Evolutionary conservation across 2,329 filamentous ascomycete species (phyloP).

Genomic region (Claviceps quebecensis): DNA sequence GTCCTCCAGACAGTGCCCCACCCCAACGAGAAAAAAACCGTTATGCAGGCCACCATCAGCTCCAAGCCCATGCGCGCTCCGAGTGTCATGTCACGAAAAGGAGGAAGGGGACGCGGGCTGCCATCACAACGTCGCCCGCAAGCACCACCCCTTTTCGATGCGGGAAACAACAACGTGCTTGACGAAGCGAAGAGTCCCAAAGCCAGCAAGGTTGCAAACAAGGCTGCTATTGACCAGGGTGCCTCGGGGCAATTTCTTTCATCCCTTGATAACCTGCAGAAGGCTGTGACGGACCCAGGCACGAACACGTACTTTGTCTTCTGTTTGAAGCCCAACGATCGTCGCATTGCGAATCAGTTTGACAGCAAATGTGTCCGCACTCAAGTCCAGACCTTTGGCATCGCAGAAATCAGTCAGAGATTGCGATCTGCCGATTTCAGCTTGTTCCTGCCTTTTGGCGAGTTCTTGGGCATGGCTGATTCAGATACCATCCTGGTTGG

Average conservation of each 20-base stretch:
- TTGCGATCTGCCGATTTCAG: conserved; percentile 90
- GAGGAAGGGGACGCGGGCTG: conserved; percentile 28
- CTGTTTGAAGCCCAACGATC: conserved; percentile 92
- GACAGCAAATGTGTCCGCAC: conserved; percentile 96
- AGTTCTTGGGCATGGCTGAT: conserved; percentile 83
- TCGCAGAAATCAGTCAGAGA: conserved; percentile 91
- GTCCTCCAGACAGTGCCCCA: conserved; percentile 87
- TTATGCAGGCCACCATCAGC: conserved; percentile 92
- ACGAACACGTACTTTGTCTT: conserved; percentile 95
- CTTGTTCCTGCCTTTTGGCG: conserved; percentile 86
- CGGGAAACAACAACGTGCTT: conserved; percentile 22
- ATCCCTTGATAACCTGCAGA: conserved; percentile 79
- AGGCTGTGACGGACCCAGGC: conserved; percentile 66
- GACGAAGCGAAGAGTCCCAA: conserved; percentile 28
- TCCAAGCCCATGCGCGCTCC: conserved; percentile 88
- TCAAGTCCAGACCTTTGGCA: conserved; percentile 88
- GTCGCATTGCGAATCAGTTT: conserved; percentile 94
- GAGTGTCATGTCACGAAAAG: conserved; percentile 77
- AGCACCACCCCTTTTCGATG: conserved; percentile 16
- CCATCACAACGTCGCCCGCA: conserved; percentile 24
- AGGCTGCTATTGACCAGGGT: conserved; percentile 50
- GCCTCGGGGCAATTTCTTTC: conserved; percentile 86
- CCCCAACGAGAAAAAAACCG: conserved; percentile 74
- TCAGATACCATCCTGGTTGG: conserved; percentile 75
- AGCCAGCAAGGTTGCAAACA: conserved; percentile 12